Conservation (phyloP, 495 filamentous ascomycete species). For the Penicillium odoratum region DNA sequence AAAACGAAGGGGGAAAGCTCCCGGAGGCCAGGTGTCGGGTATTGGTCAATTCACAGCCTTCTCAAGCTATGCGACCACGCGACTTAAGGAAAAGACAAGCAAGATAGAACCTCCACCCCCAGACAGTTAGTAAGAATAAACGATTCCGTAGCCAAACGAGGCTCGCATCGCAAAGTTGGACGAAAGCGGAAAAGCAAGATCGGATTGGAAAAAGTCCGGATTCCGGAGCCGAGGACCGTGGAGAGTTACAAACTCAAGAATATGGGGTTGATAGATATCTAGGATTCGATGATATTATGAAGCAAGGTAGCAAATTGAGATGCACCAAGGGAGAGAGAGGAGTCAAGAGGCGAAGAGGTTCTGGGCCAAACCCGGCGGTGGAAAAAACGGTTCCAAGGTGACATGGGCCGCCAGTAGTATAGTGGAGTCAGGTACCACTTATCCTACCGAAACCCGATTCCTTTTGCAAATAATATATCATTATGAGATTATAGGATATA, state of each 20-base stretch:
- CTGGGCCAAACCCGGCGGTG: conserved; percentile 16
- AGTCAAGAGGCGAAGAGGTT: background rate
- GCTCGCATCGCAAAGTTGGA: conserved; percentile 32
- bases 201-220: conserved; percentile 6
- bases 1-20: conserved; percentile 15
- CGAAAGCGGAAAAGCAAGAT: conserved; percentile 10
- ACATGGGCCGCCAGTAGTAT: conserved; percentile 20
- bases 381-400: conserved; percentile 18
- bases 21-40: conserved; percentile 7
- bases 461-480: too few relatives aligned
- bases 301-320: background rate
- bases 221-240: conserved; percentile 10
- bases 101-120: conserved; percentile 8
- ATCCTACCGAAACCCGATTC: background rate
- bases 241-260: background rate
- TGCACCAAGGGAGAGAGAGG: background rate
- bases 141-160: conserved; percentile 17
- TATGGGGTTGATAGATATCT: background rate
- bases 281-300: background rate
- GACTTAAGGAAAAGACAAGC: background rate
- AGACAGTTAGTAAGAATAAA: conserved; percentile 19
- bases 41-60: background rate
- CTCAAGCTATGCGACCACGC: background rate
- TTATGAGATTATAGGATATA: too few relatives aligned
- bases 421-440: conserved; percentile 19